Conservation (phyloP, 805 yeast genomes). For the Priceomyces medius region DNA sequence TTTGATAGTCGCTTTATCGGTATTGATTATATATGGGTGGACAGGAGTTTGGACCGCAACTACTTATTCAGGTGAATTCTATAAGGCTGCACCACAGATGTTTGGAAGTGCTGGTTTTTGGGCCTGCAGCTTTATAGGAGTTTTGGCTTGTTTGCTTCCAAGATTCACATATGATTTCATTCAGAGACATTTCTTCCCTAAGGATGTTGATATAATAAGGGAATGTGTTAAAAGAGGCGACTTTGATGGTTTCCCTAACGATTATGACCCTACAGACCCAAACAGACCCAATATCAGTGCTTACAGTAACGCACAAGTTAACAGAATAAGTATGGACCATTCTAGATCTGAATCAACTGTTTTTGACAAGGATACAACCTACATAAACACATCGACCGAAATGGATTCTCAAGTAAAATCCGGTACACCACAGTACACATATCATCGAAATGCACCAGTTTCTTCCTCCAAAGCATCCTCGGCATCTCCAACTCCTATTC, state of each 20-base stretch:
- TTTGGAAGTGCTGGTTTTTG: constrained; percentile 64
- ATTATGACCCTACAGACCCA: constrained; percentile 82
- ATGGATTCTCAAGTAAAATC: background rate
- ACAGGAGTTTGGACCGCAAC: constrained; percentile 76
- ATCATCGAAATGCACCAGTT: background rate
- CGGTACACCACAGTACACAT: background rate
- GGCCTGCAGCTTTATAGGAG: constrained; percentile 68
- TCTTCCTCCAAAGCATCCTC: background rate
- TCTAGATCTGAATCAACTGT: constrained; percentile 4
- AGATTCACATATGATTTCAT: constrained; percentile 61
- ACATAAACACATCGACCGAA: constrained; percentile 4
- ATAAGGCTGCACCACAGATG: constrained; percentile 61
- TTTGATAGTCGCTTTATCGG: constrained; percentile 55
- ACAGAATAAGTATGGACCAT: constrained; percentile 17
- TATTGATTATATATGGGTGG: constrained; percentile 67
- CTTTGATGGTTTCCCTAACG: constrained; percentile 60
- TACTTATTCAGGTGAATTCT: constrained; percentile 52
- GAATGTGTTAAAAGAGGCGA: constrained; percentile 70
- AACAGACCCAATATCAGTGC: constrained; percentile 53
- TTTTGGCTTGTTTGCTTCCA: constrained; percentile 63
- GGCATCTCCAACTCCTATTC: background rate
- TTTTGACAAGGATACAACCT: constrained; percentile 2
- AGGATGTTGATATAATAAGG: constrained; percentile 70
- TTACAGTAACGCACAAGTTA: constrained; percentile 25
- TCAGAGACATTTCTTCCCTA: constrained; percentile 54